Base-by-base conservation (phyloP, 1,139 yeast genomes). In the Petasospora rhodanensis region DNA sequence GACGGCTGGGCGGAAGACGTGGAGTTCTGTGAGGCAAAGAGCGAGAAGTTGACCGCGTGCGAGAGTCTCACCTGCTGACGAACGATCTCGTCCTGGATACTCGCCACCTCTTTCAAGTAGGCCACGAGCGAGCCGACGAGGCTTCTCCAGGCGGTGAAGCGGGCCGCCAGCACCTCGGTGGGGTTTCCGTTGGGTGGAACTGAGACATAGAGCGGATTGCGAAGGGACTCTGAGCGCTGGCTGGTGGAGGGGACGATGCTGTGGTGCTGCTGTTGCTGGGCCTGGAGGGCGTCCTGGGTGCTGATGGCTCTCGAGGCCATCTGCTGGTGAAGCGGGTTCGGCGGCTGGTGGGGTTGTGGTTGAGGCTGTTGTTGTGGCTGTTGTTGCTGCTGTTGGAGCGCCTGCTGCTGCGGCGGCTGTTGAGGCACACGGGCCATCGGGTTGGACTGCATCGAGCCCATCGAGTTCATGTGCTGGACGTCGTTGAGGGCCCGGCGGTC, bases 111-210 rank as follows among this genome's bases (percentile, higher is more conserved):
- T 45, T 72, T 73, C 43, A 89, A 66, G 55, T 91, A 91, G 34
- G 69, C 73, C 18, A 84, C 70, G 38, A 91, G 61, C 23, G 89
- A 81, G 38, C 79, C 76, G 40, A 87, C 79, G 34, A 89, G 74
- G 34, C 74, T 70, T 44, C 96, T 67, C 96, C 96, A 91, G 4
- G 94, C 81, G 29, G 79, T 73, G 55, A 89, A 86, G 44, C 98
- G 68, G 24, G 74, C 71, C 4, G 95, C 93, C 47, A 91, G 65
- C 7, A 84, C 74, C 42, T 87, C 96, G 1, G 96, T 86, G 11
- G 97, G 97, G 51, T 75, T 74, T 4, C 79, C 74, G 42, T 62
- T 56, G 9, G 73, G 65, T 6, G 82, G 82, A 24, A 76, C 61
- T 18, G 62, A 55, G 11, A 68, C 56, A 3, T 56, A 51, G 18